Base-by-base conservation (phyloP, 73 alveolate genomes). In the Stentor coeruleus region DNA sequence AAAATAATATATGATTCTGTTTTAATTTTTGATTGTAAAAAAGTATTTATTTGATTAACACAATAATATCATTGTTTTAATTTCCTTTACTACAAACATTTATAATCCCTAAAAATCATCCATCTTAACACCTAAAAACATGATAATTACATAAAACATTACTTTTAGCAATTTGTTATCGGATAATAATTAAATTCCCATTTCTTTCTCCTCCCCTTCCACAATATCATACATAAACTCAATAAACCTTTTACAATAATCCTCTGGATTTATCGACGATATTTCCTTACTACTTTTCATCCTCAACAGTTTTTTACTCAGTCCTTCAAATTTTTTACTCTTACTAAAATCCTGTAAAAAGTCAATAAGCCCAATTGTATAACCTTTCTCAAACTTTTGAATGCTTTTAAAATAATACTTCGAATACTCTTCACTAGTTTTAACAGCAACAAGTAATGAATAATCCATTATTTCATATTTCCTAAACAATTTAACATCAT, bases 291-390 rank as follows among this genome's bases (percentile, higher is more conserved):
- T 49, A 49, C 20, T 6, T 11, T 20, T 49, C n/a, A n/a, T n/a
- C n/a, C n/a, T n/a, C 66, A 49, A 49, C 6, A 49, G 6, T 20
- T 66, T 66, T 33, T 66, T 66, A 15, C 79, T 33, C n/a, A 66
- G 33, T 1, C 40, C 37, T 2, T 66, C 79, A 2, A 66, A 26
- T 2, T 66, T 66, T 66, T 66, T 66, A 20, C 49, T 31, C 39
- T 66, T 66, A 66, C 33, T 66, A 33, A 28, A 66, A 26, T 1
- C 33, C 79, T 66, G 79, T 2, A 66, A 2, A 66, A 28, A 66
- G 39, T 66, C 79, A 66, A 66, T 66, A 66, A 66, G n/a, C 79
- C 79, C 79, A 37, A 66, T 33, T 11, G 37, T 0, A 33, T 66
- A 66, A 1, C 79, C 79, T 11, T 31, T 66, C 14, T 26, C 79